A percentile compares a stretch with the other conserved stretches of the same genome.
Conservation (phyloP, 2,329 filamentous ascomycete species). For the Gyromitra esculenta region DNA sequence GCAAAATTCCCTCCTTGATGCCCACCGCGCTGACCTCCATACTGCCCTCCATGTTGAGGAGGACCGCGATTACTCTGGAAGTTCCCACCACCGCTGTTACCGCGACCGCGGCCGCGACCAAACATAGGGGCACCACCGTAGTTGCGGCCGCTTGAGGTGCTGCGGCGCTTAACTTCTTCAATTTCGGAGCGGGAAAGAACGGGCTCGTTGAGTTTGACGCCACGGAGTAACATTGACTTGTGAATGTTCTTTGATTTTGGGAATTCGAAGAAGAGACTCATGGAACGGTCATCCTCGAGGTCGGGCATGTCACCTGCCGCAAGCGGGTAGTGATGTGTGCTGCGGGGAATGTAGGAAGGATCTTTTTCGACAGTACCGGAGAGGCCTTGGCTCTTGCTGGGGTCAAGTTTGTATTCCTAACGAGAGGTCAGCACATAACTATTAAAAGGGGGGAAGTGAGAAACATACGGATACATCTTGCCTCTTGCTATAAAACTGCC, state of each 20-base stretch:
- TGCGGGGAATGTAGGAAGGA: conserved; percentile 83
- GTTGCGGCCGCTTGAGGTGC: conserved; percentile 71
- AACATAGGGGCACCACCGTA: conserved; percentile 70
- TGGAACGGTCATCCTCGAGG: conserved; percentile 84
- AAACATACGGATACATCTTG: conserved; percentile 65
- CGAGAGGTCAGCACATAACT: conserved; percentile 1
- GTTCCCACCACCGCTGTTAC: conserved; percentile 17
- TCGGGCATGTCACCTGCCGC: conserved; percentile 76
- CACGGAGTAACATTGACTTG: conserved; percentile 93
- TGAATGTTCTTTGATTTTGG: conserved; percentile 77
- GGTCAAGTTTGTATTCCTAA: conserved; percentile 75
- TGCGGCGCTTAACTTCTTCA: conserved; percentile 74
- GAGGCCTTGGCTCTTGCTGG: conserved; percentile 78
- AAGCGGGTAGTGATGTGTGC: conserved; percentile 80
- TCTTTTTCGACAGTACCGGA: conserved; percentile 84
- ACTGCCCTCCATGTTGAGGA: conserved; percentile 6
- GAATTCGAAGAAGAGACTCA: conserved; percentile 89
- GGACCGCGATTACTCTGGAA: conserved; percentile 22
- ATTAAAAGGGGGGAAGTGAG: neutral
- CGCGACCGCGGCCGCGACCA: conserved; percentile 36
- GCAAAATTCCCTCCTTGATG: conserved; percentile 4
- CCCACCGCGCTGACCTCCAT: conserved; percentile 8
- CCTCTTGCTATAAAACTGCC: conserved; percentile 92
- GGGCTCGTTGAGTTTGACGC: conserved; percentile 76
- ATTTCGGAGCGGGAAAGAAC: conserved; percentile 80